Base-by-base conservation (phyloP, 371 early-diverging fungal genomes). In the Lichtheimia corymbifera region DNA sequence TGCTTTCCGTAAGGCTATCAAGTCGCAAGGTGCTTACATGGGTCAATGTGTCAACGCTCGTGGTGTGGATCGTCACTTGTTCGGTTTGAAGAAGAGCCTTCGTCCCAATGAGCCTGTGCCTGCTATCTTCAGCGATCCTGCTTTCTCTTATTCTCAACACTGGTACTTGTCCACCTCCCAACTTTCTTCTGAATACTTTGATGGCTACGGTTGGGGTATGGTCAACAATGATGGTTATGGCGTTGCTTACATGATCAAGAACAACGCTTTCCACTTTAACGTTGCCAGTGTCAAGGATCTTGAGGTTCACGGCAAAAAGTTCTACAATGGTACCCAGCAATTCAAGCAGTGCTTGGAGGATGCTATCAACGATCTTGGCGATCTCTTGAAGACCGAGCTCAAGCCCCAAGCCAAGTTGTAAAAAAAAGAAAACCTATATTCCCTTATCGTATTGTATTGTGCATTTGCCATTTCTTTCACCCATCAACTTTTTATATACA, bases 111-210 rank as follows among this genome's bases (percentile, higher is more conserved):
- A 98, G 70, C 57, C 76, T 20, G 87, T 85, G 78, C 97, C 98
- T 5, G 80, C 68, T 7, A 73, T 98, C 42, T 97, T 96, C 68
- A 72, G 75, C 3, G 96, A 97, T 67, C 91, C 93, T n/a, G 84
- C 91, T 15, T 96, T 84, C 71, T 69, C 84, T 27, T 79, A 84
- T 62, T 89, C 95, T 15, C 83, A 81, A 59, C 94, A 94, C 78
- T 98, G 98, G 98, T 89, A 84, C 74, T 72, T 98, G 50, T 95
- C 95, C 18, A 97, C 97, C 0, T 95, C 95, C 20, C 96, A 97
- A 76, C 83, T 98, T 55, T 80, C 92, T 4, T 89, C 91, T 58
- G 96, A 96, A 70, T 79, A 93, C 79, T 97, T 93, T 82, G 86
- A 88, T 61, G 88, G 88, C 43, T 98, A 95, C 67, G 98, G 98